Percentiles rank a stretch among this genome's conserved stretches.
phyloP scores from a whole-genome alignment of 768 basidiomycete genomes.

The Hypholoma sublateritium region DNA sequence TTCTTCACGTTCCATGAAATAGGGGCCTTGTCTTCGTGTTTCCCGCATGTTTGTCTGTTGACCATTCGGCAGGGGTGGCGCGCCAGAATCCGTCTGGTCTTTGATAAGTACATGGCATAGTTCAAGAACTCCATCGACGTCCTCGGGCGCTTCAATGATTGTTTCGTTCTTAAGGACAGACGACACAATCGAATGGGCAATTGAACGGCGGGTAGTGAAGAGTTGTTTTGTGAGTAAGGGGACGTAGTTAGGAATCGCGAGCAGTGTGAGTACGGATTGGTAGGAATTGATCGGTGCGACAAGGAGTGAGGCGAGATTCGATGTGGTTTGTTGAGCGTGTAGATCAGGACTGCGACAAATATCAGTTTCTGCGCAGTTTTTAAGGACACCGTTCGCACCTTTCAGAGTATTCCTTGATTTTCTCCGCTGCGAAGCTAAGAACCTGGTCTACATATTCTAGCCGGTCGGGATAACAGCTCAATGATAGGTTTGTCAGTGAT shows the following conservation, averaged over 20 bases:
- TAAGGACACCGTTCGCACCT: constrained; percentile 48
- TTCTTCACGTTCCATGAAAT: constrained; percentile 78
- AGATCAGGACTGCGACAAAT: constrained; percentile 68
- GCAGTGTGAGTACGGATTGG: constrained; percentile 93
- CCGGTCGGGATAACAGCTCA: constrained; percentile 96
- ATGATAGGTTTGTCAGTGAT: constrained; percentile 90
- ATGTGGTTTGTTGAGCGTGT: constrained; percentile 81
- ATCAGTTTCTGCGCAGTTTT: not conserved
- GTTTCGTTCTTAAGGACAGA: constrained; percentile 97
- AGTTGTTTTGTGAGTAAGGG: constrained; percentile 84
- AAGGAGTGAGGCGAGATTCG: constrained; percentile 89
- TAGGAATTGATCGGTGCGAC: constrained; percentile 96
- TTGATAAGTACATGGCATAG: constrained; percentile 90
- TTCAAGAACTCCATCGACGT: constrained; percentile 91
- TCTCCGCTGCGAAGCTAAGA: constrained; percentile 82
- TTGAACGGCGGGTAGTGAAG: constrained; percentile 86
- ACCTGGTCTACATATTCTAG: constrained; percentile 98
- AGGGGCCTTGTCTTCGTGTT: constrained; percentile 55
- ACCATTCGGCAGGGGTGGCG: constrained; percentile 28
- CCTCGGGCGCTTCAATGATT: constrained; percentile 88
- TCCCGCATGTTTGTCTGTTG: constrained; percentile 40
- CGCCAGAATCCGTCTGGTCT: constrained; percentile 67
- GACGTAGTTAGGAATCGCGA: constrained; percentile 89
- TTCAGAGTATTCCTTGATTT: constrained; percentile 81
- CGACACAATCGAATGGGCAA: constrained; percentile 93